Evolutionary conservation across 305 asterid genomes (phyloP), one percentile per base, ranked within the genome.

Genomic region (Fraxinus greggii): DNA sequence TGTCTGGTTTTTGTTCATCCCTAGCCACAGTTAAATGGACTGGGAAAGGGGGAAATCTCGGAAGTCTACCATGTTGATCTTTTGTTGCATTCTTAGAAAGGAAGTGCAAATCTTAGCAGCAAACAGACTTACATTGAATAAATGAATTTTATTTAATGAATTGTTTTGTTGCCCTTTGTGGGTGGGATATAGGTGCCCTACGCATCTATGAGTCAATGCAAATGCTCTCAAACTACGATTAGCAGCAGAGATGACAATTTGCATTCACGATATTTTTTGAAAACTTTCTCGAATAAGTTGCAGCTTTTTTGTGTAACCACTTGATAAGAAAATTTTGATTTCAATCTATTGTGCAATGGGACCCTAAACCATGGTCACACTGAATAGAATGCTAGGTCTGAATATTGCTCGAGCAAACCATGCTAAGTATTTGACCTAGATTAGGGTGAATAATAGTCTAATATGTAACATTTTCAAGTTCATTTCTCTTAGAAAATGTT

Each of bases 401-500:
- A 61, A 21, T 23, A 61, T 61, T 61, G 29, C 72, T 61, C 12
- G 65, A 15, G 65, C 24, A 1, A n/a, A 69, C 54, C 67, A 17
- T 35, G 54, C 56, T 38, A 61, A 61, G 72, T 75, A 75, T 54
- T 75, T 26, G 78, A 79, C 28, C 73, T 75, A n/a, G 7, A 67
- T 28, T 65, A 35, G 12, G 38, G 19, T 29, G 38, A 54, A 5
- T 80, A 45, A 45, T 45, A 45, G n/a, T 45, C 19, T 13, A 31
- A 54, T 21, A 51, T 21, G 70, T 35, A 26, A 15, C 24, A 40
- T 0, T 76, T 7, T 67, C 6, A 59, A 72, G 79, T 40, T 84
- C 45, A 72, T 73, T 73, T 65, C 31, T 77, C 54, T 81, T 42
- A 4, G 42, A 13, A 74, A 61, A 61, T 72, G 31, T 81, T 79